phyloP scores from a whole-genome alignment of 164 flowering plant genomes.

The Aristolochia fimbriata region DNA sequence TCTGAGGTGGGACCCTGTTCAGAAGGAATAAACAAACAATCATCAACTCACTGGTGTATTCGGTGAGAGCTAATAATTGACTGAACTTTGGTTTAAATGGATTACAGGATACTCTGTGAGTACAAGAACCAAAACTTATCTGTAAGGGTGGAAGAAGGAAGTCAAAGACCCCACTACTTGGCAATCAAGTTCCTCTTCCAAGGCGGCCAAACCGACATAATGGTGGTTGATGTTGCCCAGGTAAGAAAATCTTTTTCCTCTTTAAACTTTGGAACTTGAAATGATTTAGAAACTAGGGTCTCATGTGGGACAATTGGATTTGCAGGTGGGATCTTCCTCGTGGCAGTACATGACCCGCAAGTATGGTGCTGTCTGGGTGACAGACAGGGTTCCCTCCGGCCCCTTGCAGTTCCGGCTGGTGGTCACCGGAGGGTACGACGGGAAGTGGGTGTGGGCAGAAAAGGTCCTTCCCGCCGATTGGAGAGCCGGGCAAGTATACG shows the following conservation, averaged over 20 bases:
- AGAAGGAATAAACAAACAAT: no score
- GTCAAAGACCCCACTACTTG: conserved; percentile 58
- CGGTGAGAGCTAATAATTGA: neutral
- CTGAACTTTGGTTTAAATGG: neutral
- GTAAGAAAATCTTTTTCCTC: conserved; percentile 24
- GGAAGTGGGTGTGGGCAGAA: conserved; percentile 51
- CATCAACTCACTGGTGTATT: no score
- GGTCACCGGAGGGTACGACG: conserved; percentile 67
- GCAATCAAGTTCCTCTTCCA: conserved; percentile 71
- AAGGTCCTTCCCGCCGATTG: conserved; percentile 65
- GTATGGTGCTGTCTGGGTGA: conserved; percentile 73
- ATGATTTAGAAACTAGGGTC: no score
- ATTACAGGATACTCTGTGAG: conserved; percentile 65
- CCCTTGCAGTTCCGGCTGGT: conserved; percentile 57
- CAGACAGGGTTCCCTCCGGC: conserved; percentile 55
- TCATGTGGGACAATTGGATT: neutral
- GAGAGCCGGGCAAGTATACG: conserved; percentile 55
- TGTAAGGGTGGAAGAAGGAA: conserved; percentile 65
- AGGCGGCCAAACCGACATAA: conserved; percentile 89
- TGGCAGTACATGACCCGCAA: conserved; percentile 56
- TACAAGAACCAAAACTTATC: conserved; percentile 61
- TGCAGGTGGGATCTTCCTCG: conserved; percentile 54
- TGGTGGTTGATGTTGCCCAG: conserved; percentile 46
- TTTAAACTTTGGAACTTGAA: neutral
- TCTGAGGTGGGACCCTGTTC: neutral